Conservation (phyloP, 768 basidiomycete genomes). For the Auriscalpium vulgare region DNA sequence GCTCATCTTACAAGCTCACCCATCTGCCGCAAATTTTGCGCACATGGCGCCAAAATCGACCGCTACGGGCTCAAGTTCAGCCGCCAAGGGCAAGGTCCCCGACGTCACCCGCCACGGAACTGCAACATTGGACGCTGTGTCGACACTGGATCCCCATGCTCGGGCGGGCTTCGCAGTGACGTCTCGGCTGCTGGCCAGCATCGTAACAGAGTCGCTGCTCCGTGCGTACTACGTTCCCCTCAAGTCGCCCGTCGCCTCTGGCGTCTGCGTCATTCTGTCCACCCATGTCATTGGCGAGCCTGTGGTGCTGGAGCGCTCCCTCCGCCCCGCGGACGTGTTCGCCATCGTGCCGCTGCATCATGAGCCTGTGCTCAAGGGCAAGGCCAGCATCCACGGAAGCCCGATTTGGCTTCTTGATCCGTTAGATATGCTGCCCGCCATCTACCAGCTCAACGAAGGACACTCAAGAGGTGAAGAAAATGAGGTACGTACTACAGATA, state of each 20-base stretch:
- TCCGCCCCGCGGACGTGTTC: slow-evolving; percentile 36
- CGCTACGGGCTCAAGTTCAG: too few species aligned
- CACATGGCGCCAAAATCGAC: too few species aligned
- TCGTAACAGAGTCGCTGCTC: slow-evolving; percentile 41
- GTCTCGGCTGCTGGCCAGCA: slow-evolving; percentile 40
- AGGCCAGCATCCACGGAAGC: slow-evolving; percentile 28
- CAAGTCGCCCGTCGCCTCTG: slow-evolving; percentile 18
- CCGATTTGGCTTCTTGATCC: slow-evolving; percentile 45
- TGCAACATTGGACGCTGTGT: not conserved
- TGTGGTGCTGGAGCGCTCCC: slow-evolving; percentile 24
- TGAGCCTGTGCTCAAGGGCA: slow-evolving; percentile 33
- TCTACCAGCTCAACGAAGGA: slow-evolving; percentile 28
- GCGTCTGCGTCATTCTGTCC: slow-evolving; percentile 33
- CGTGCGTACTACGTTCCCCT: slow-evolving; percentile 34
- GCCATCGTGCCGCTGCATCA: slow-evolving; percentile 40
- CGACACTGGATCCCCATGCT: slow-evolving; percentile 2
- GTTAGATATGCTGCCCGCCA: slow-evolving; percentile 44
- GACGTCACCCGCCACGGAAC: too few species aligned
- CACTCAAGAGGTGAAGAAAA: not conserved
- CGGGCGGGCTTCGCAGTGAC: slow-evolving; percentile 37
- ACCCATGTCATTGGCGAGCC: slow-evolving; percentile 28
- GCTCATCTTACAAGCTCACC: too few species aligned
- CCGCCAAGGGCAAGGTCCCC: too few species aligned
- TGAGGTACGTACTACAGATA: not conserved
- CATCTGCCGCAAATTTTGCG: too few species aligned